Conservation (phyloP, 2,329 filamentous ascomycete genomes). For the Alternaria triticina region DNA sequence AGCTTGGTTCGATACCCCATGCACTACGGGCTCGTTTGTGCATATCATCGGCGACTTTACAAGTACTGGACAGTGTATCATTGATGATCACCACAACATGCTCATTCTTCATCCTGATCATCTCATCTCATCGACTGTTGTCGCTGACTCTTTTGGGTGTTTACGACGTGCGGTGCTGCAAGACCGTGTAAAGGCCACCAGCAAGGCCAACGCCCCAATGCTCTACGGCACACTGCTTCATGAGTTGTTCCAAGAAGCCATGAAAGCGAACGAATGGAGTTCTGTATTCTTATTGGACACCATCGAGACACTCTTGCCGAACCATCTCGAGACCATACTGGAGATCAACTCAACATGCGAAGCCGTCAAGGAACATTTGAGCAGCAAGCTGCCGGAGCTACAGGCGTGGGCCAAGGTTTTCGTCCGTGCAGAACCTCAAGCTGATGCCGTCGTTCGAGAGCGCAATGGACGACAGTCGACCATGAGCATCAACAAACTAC, state of each 20-base stretch:
- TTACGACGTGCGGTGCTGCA: constrained; percentile 90
- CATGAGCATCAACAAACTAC: constrained; percentile 89
- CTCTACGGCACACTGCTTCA: constrained; percentile 94
- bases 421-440: constrained; percentile 72
- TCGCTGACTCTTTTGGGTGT: constrained; percentile 95
- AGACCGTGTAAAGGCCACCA: constrained; percentile 91
- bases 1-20: constrained; percentile 84
- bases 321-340: constrained; percentile 87
- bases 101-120: constrained; percentile 94
- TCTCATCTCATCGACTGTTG: constrained; percentile 90
- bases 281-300: constrained; percentile 67
- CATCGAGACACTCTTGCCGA: constrained; percentile 73
- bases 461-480: constrained; percentile 76
- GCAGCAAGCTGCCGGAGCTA: constrained; percentile 81
- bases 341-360: constrained; percentile 78
- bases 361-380: constrained; percentile 78
- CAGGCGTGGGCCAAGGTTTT: constrained; percentile 85
- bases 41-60: constrained; percentile 86
- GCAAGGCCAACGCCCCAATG: constrained; percentile 77
- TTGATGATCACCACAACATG: constrained; percentile 83
- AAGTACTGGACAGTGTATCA: constrained; percentile 71
- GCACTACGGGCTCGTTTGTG: constrained; percentile 75
- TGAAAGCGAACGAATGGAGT: constrained; percentile 85
- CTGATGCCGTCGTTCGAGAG: constrained; percentile 77
- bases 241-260: constrained; percentile 90